Conservation (phyloP, 2,329 filamentous ascomycete genomes). For the Sclerotinia glacialis region DNA sequence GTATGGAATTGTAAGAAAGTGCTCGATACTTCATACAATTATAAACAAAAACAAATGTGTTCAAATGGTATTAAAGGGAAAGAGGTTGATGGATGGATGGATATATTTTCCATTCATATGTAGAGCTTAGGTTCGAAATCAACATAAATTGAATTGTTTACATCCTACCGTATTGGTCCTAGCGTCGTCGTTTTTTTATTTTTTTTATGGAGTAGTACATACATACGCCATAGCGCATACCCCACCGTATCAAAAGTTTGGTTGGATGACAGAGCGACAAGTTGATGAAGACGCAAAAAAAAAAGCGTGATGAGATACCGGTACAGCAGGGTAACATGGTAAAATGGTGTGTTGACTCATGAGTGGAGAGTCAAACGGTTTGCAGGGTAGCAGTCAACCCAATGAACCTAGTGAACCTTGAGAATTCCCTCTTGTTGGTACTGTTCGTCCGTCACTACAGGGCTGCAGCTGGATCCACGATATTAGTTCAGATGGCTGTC, state of each 20-base stretch:
- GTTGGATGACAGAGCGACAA: conserved; percentile 21
- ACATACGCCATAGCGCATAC: too few species aligned
- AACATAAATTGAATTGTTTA: conserved; percentile 21
- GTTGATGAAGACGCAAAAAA: conserved; percentile 8
- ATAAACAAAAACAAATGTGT: neutral
- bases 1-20: neutral
- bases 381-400: neutral
- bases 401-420: neutral
- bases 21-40: neutral
- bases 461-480: conserved; percentile 20
- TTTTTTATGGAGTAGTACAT: too few species aligned
- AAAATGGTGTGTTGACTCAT: conserved; percentile 14
- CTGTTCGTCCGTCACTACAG: neutral
- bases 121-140: neutral
- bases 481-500: neutral
- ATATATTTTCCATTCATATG: neutral
- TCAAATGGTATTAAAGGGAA: neutral
- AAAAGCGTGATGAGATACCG: neutral
- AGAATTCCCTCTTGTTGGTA: neutral
- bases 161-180: neutral
- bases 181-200: neutral
- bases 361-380: conserved; percentile 4
- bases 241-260: conserved; percentile 16
- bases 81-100: neutral
- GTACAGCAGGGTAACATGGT: too few species aligned